Evolutionary conservation across 2,329 filamentous ascomycete species (phyloP).

Genomic region (Aspergillus candidus): DNA sequence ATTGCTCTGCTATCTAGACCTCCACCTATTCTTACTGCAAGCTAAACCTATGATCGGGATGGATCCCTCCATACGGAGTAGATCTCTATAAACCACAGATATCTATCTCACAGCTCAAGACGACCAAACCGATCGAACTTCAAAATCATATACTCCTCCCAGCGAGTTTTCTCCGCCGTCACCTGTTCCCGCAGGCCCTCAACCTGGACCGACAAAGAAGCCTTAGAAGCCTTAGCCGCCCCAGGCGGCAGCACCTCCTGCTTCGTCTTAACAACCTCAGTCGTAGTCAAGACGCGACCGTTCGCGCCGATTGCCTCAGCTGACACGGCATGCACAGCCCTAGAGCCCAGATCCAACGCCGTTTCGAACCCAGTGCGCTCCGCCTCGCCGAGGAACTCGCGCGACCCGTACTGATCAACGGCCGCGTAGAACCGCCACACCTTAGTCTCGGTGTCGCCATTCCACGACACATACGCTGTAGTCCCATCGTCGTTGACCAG

Average conservation of each 20-base stretch:
- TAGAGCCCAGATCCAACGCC: slow-evolving; percentile 15
- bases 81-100: no score
- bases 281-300: slow-evolving; percentile 23
- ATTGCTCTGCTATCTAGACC: no score
- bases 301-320: slow-evolving; percentile 32
- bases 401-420: slow-evolving; percentile 18
- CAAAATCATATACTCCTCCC: slow-evolving; percentile 10
- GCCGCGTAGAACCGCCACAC: slow-evolving; percentile 47
- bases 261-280: slow-evolving; percentile 16
- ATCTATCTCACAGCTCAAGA: no score
- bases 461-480: slow-evolving; percentile 49
- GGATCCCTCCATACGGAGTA: no score
- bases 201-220: not conserved
- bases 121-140: slow-evolving; percentile 9
- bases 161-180: slow-evolving; percentile 2
- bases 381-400: slow-evolving; percentile 23
- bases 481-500: slow-evolving; percentile 22
- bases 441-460: slow-evolving; percentile 45
- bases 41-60: no score
- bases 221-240: not conserved
- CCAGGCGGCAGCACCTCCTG: slow-evolving; percentile 16
- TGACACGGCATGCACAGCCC: slow-evolving; percentile 32
- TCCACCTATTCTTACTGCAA: no score
- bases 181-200: slow-evolving; percentile 4
- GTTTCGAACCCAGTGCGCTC: slow-evolving; percentile 27